Evolutionary conservation across 2,329 filamentous ascomycete species (phyloP), one percentile per base, ranked within the genome.

Genomic region (Raffaelea albimanens): DNA sequence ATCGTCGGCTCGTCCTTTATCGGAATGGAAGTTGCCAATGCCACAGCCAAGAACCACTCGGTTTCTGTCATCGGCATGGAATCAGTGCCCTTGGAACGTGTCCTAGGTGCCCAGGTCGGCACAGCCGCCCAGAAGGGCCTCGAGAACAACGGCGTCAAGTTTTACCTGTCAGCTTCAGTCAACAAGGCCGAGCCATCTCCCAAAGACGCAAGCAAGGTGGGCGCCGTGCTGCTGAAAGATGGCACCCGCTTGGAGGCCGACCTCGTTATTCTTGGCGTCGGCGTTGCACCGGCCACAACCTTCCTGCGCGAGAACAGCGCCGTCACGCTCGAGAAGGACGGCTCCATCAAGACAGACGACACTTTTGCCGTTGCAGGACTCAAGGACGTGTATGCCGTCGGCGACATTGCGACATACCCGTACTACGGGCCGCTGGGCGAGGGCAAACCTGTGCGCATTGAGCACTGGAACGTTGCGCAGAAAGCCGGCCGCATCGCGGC

Each of bases 391-490:
- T 98, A 87, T 61, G 93, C 93, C 14, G 80, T 98, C 52, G 91
- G 91, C 45, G 93, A 98, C 62, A 97, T 98, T 52, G 90, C 93
- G 13, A 90, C 86, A 0, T 96, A 88, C 65, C 93, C 93, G 0
- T 98, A 98, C 70, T 77, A 87, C 63, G 93, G 93, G 1, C 93
- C 93, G 0, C 89, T 87, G 21, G 84, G 87, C 22, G 75, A 84
- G 16, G 87, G 86, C 52, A 74, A 73, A 40, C 74, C 76, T 18
- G 79, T 85, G 1, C 83, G 93, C 53, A 96, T 97, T 60, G 93
- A 98, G 72, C 93, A 98, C 64, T 98, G 93, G 93, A 91, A 96
- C 66, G 93, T 98, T 3, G 93, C 93, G 4, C 93, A 97, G 61
- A 96, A 97, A 59, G 75, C 87, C 2, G 93, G 93, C 3, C 85